Evolutionary conservation across 2,329 filamentous ascomycete species (phyloP).

Genomic region (Didymella segeticola): DNA sequence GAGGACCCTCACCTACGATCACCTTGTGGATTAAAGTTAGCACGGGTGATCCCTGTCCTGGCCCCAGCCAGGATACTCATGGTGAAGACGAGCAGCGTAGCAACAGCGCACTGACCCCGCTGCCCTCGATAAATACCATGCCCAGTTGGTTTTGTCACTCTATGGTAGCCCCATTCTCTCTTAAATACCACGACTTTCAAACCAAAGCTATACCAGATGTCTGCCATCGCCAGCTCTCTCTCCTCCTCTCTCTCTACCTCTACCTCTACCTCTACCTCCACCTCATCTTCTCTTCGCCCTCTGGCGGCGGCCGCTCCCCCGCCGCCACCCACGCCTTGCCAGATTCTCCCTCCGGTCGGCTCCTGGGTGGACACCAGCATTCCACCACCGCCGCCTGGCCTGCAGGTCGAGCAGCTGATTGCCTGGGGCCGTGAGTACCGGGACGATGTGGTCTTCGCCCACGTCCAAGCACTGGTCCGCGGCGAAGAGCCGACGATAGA

Average conservation of each 20-base stretch:
- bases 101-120: not conserved
- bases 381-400: not conserved
- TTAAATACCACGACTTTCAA: not conserved
- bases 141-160: not conserved
- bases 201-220: too few species aligned
- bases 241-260: not conserved
- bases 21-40: too few species aligned
- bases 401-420: too few species aligned
- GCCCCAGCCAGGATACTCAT: not conserved
- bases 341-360: too few species aligned
- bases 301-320: not conserved
- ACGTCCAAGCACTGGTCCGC: not conserved
- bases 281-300: not conserved
- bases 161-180: not conserved
- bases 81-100: not conserved
- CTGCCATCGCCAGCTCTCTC: too few species aligned
- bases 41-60: not conserved
- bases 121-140: not conserved
- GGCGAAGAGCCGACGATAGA: not conserved
- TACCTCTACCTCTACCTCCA: not conserved
- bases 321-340: too few species aligned
- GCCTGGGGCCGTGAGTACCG: not conserved
- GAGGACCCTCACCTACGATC: too few species aligned
- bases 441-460: not conserved
- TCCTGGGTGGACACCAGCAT: too few species aligned